Conservation (phyloP, 768 basidiomycete species). For the Rhizopogon sp. region DNA sequence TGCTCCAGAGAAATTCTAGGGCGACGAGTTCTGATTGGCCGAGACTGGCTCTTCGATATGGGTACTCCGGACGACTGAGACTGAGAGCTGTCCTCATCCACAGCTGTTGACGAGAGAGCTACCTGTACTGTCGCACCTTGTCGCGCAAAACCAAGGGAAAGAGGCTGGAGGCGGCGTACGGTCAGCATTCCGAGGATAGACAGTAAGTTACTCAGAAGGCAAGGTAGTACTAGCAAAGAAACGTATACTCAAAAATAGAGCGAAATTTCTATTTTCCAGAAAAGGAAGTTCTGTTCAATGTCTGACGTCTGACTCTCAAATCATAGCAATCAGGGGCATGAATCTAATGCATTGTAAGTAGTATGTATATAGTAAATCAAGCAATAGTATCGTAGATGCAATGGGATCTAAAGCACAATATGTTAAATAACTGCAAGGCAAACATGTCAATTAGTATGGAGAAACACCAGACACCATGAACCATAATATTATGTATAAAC, state of each 20-base stretch:
- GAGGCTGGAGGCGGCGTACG: constrained; percentile 7
- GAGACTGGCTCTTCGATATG: constrained; percentile 5
- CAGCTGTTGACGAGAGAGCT: constrained; percentile 2
- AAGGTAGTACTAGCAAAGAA: neutral
- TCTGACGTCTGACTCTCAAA: neutral
- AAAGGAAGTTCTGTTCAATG: neutral
- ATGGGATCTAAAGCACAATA: neutral
- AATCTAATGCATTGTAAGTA: neutral
- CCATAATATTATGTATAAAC: constrained; percentile 7
- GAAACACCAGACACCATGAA: neutral
- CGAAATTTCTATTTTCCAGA: neutral
- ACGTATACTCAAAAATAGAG: too few species aligned
- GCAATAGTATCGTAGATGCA: constrained; percentile 4
- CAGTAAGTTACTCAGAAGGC: too few species aligned
- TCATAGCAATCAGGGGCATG: neutral
- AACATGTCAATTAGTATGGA: constrained; percentile 7
- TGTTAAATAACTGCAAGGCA: constrained; percentile 8
- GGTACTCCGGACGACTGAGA: neutral
- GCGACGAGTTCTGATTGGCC: constrained; percentile 31
- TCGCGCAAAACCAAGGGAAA: constrained; percentile 4
- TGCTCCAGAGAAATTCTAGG: constrained; percentile 46
- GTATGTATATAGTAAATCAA: constrained; percentile 1
- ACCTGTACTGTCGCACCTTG: constrained; percentile 6
- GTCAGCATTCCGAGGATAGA: constrained; percentile 11
- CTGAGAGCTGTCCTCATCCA: neutral